Percentiles rank a stretch among this genome's conserved stretches.
Conservation (phyloP, 1,139 yeast genomes). For the Ogataea hybrid region DNA sequence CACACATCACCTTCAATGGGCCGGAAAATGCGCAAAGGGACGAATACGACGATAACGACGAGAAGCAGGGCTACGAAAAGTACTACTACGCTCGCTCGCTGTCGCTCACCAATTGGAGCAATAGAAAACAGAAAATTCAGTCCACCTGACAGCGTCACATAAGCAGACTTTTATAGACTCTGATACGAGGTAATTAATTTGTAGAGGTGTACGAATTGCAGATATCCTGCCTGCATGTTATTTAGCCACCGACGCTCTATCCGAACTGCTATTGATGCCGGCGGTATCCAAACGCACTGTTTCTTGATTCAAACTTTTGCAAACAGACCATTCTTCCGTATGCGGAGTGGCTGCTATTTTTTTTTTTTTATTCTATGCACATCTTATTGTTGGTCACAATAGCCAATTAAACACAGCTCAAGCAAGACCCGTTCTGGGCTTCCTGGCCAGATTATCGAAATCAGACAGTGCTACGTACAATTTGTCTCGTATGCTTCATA, state of each 20-base stretch:
- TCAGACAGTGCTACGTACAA: not conserved
- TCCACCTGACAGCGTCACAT: constrained; percentile 8
- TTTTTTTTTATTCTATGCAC: not conserved
- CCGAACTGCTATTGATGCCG: not conserved
- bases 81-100: constrained; percentile 25
- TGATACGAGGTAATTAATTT: not conserved
- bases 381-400: not conserved
- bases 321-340: not conserved
- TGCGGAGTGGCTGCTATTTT: not conserved
- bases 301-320: not conserved
- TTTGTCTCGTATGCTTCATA: constrained; percentile 2
- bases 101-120: constrained; percentile 22
- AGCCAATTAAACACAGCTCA: not conserved
- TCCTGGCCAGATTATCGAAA: not conserved
- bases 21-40: constrained; percentile 20
- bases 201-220: not conserved
- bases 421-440: not conserved
- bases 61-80: constrained; percentile 24
- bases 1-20: constrained; percentile 25
- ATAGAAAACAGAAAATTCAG: constrained; percentile 17
- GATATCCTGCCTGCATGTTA: not conserved
- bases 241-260: not conserved
- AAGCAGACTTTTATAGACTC: not conserved
- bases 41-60: constrained; percentile 25
- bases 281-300: not conserved